Base-by-base conservation (phyloP, 345 rosid species). In the Sonneratia caseolaris region DNA sequence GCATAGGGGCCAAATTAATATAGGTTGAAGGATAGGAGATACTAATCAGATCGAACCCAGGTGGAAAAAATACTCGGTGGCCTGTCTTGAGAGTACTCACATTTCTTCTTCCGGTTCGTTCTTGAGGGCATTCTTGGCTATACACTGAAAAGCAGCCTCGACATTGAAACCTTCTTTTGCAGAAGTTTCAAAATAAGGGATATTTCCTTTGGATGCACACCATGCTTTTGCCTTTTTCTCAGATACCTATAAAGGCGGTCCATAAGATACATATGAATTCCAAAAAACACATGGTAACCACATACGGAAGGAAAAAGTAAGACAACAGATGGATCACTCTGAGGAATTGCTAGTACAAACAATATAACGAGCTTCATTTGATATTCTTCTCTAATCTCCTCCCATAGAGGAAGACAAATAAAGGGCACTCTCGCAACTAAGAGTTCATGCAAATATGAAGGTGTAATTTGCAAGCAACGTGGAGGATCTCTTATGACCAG, bases 141-240 rank as follows among this genome's bases (percentile, higher is more conserved):
- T 87, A 75, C 91, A 85, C 73, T 87, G 84, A 72, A 93, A 92
- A 77, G 95, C 95, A 18, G 82, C 93, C 47, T 93, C 98, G 5
- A 93, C 97, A 21, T 92, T 92, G 77, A 87, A 83, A 24, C 98
- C 98, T 84, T 92, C 98, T 76, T 91, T 91, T 0, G 98, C 97
- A 1, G 97, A 91, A 36, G 98, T 93, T 81, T 93, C 97, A 68
- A 91, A 93, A 76, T 93, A 91, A 57, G 97, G 95, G 66, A 93
- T 91, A 81, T 87, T 91, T 68, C 96, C 96, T 81, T 86, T 93
- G 11, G 97, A 88, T 19, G 97, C 93, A 83, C 96, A 91, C 96
- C 98, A 91, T 43, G 97, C 96, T 82, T 89, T 91, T 0, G 92
- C 96, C 76, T 91, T 93, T 75, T 93, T 93, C 88, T 91, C 96